Evolutionary conservation across 495 filamentous ascomycete species (phyloP), one percentile per base, ranked within the genome.

Genomic region (Oidiodendron maius): DNA sequence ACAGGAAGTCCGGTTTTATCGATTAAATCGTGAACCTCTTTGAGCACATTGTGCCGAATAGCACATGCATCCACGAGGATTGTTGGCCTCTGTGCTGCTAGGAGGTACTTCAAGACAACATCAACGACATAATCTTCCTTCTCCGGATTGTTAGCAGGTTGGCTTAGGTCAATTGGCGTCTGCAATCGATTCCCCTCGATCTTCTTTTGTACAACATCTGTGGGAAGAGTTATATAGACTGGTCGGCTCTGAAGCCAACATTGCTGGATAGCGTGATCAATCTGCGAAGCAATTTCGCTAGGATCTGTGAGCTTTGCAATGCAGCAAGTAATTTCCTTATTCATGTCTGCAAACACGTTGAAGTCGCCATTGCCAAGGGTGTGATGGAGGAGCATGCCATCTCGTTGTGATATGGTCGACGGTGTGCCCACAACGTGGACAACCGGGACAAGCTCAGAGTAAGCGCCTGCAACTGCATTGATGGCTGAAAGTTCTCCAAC

Each of bases 11-110:
- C 71, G 1, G 88, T 86, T 58, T 81, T 87, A 37, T 84, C 73
- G 28, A 95, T 69, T n/a, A 97, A 69, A 24, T 83, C 79, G 44
- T 84, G 81, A 10, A 88, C 80, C 61, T 95, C 91, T 0, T 81
- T 70, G 4, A 93, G 65, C 11, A 83, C 82, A 11, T 78, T 72
- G 60, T 95, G 88, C 17, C 90, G 83, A 59, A 91, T 82, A 4
- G 90, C 85, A 61, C 90, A 95, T n/a, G 87, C 89, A 63, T 97
- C 91, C 3, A 93, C 86, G 20, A 97, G 68, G 13, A 97, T 84
- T 21, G 95, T 66, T 9, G 91, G 87, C 41, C 77, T 80, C 59
- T 86, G 78, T 4, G 91, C 88, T 0, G 73, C 81, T 45, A 86
- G 77, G 16, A 96, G 76, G 47, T 86, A 85, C 63, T 84, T 82